These are phyloP conservation scores for Rhizopogon rudus DNA, from an alignment of 768 basidiomycete species.

Conservation along the genomic window DNA sequence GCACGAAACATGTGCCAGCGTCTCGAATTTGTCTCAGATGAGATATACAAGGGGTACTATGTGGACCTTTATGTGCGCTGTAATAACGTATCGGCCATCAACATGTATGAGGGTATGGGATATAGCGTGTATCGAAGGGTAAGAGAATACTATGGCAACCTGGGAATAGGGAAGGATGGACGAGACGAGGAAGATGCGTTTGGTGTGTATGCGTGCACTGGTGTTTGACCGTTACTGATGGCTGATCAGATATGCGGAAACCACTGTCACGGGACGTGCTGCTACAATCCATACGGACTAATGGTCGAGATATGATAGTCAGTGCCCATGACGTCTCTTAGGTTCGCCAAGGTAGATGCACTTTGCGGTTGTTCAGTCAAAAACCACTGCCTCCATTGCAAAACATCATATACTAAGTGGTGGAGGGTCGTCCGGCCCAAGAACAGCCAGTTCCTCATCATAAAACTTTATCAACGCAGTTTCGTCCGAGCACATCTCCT, in stretches of 20 bases:
- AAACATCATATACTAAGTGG: constrained; percentile 38
- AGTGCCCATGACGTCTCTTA: constrained; percentile 33
- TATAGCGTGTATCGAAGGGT: constrained; percentile 93
- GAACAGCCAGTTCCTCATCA: constrained; percentile 56
- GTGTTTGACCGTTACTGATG: constrained; percentile 1
- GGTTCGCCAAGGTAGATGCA: neutral
- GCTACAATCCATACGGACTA: constrained; percentile 62
- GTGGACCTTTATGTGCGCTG: constrained; percentile 96
- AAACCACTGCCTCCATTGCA: constrained; percentile 2
- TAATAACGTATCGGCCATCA: constrained; percentile 77
- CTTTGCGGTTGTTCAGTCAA: constrained; percentile 6
- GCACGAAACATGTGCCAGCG: constrained; percentile 83
- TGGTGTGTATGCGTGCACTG: constrained; percentile 48
- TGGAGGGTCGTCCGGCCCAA: constrained; percentile 38
- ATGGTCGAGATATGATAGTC: constrained; percentile 71
- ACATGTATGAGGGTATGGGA: constrained; percentile 89
- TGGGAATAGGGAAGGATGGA: constrained; percentile 73
- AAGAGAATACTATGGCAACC: constrained; percentile 79
- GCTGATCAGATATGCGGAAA: constrained; percentile 60
- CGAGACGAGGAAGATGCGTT: constrained; percentile 88
- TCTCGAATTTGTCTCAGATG: constrained; percentile 83
- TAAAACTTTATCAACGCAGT: constrained; percentile 60
- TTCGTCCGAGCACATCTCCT: constrained; percentile 61
- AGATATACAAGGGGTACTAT: constrained; percentile 78
- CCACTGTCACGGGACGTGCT: constrained; percentile 58